Evolutionary conservation across 169 alveolate genomes (phyloP), one percentile per base, ranked within the genome.

Genomic region (Eimeria tenella): DNA sequence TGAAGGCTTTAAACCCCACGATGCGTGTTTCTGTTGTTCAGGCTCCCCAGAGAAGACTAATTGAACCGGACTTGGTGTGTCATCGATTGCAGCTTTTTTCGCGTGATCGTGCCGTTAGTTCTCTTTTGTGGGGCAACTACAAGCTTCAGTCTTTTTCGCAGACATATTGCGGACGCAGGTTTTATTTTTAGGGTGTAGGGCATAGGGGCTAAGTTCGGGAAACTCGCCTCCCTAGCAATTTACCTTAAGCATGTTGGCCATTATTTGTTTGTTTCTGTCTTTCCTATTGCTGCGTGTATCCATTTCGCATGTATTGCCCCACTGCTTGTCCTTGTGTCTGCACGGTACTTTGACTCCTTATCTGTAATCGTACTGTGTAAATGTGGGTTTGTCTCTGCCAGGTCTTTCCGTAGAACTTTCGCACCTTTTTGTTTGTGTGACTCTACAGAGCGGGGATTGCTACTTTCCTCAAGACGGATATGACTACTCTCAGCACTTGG

Each of bases 381-480:
- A 31, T 31, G 42, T 31, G 42, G 2, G 2, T 31, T 31, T 31
- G 42, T 31, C 42, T 31, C 42, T 31, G 42, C 42, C 42, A 31
- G 42, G 42, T 31, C 42, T 31, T 31, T 31, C 42, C 42, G 42
- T 31, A 58, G 4, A 58, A 17, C 3, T 13, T 58, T 3, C 31
- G 49, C 1, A 2, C 31, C 31, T 0, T 68, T n/a, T 13, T 13
- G n/a, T 68, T 10, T 23, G 42, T 21, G 83, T 31, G 42, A 31
- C 56, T 21, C 21, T 21, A 13, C 74, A 90, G 90, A 60, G 49
- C 21, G 94, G 71, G n/a, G 94, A 90, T 58, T 90, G 94, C 88
- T 90, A 90, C 70, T 90, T 90, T 31, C 94, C 94, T 15, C 81
- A 77, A 70, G 94, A 90, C 71, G 94, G 94, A 15, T 90, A 90